Conservation (phyloP, 805 yeast genomes). For the Barnettozyma sucrosica region DNA sequence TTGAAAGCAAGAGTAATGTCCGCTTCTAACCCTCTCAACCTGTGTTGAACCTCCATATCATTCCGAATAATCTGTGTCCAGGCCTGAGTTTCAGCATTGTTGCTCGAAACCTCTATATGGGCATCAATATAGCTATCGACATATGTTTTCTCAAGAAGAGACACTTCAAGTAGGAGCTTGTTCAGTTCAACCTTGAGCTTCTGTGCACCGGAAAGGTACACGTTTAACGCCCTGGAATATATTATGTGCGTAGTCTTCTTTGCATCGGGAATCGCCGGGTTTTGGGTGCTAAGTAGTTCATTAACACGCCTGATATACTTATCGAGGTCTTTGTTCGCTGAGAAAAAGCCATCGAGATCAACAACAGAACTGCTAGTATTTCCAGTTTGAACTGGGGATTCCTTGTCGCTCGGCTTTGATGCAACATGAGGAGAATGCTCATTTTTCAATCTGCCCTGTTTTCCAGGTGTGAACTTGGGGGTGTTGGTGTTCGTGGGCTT, state of each 20-base stretch:
- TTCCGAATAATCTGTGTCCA: background rate
- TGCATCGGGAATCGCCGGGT: background rate
- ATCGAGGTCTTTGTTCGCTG: background rate
- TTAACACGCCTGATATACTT: background rate
- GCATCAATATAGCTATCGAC: background rate
- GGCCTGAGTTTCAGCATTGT: background rate
- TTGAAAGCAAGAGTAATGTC: background rate
- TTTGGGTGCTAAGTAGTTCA: background rate
- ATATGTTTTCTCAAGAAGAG: background rate
- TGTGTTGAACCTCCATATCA: background rate
- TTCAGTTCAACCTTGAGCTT: background rate
- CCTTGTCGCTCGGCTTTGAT: background rate
- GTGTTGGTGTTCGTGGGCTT: background rate
- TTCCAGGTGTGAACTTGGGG: background rate
- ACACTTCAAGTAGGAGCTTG: background rate
- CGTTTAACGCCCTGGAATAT: background rate
- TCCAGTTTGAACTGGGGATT: background rate
- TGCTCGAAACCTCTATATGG: background rate
- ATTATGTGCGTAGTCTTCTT: background rate
- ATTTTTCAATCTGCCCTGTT: background rate
- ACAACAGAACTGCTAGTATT: background rate
- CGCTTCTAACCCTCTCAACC: background rate
- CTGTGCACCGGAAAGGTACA: background rate
- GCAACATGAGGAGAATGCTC: no score
- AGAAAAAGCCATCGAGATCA: background rate